Evolutionary conservation across 768 basidiomycete genomes (phyloP).

Genomic region (Trametes punicea): DNA sequence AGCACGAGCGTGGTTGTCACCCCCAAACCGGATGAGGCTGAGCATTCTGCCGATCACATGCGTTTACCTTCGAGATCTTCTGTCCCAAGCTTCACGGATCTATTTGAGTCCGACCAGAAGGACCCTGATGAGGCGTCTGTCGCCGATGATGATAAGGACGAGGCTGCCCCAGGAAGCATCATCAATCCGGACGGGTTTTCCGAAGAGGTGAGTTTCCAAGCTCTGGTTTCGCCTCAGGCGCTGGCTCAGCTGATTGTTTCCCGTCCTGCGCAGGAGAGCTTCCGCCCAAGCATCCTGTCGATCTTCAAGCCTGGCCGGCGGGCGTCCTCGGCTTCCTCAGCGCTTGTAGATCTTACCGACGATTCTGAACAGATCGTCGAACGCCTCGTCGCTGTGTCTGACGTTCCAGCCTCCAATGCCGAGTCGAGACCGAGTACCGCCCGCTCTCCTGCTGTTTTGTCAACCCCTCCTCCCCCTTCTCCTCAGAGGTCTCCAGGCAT

Average conservation of each 20-base stretch:
- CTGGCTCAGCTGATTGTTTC: constrained; percentile 7
- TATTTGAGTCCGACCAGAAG: constrained; percentile 14
- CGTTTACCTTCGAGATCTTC: constrained; percentile 8
- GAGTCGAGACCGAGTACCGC: constrained; percentile 5
- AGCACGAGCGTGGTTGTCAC: background rate
- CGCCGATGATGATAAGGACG: background rate
- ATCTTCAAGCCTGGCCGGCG: constrained; percentile 16
- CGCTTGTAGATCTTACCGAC: constrained; percentile 17
- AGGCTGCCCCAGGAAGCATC: constrained; percentile 6
- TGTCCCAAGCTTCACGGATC: constrained; percentile 10
- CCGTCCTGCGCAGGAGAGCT: constrained; percentile 11
- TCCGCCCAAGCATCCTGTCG: constrained; percentile 19
- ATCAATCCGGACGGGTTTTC: constrained; percentile 18
- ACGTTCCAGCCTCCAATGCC: constrained; percentile 9
- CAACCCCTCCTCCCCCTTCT: background rate
- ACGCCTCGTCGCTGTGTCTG: constrained; percentile 21
- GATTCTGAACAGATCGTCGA: constrained; percentile 26
- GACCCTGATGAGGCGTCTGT: constrained; percentile 3
- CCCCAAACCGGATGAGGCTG: background rate
- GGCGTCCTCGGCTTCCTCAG: constrained; percentile 15
- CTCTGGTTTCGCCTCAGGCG: constrained; percentile 8
- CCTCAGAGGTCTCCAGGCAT: constrained; percentile 24
- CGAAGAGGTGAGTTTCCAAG: constrained; percentile 19
- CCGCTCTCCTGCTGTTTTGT: constrained; percentile 13
- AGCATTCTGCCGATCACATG: background rate